Evolutionary conservation across 805 yeast species (phyloP).

Genomic region (Jamesozyma piceae): DNA sequence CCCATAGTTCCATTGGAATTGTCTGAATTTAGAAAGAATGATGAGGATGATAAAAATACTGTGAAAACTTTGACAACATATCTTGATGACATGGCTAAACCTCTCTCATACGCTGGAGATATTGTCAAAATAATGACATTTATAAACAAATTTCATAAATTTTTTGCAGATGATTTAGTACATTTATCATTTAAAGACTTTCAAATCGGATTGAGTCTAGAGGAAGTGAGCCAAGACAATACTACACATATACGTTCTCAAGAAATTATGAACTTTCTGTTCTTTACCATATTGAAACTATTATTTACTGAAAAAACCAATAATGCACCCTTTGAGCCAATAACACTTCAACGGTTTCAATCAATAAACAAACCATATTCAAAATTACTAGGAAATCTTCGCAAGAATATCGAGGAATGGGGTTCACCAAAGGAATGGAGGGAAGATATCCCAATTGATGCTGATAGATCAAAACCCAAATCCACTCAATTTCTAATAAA

Average conservation of each 20-base stretch:
- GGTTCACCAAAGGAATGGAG: conserved; percentile 29
- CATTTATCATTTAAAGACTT: conserved; percentile 26
- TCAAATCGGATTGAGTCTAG: conserved; percentile 9
- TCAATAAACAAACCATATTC: conserved; percentile 16
- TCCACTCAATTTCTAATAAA: conserved; percentile 1
- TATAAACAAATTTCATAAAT: conserved; percentile 21
- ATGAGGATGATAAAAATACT: neutral
- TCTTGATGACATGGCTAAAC: conserved; percentile 6
- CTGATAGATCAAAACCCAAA: neutral
- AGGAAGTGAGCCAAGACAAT: neutral
- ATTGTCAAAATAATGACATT: conserved; percentile 26
- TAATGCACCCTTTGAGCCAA: neutral
- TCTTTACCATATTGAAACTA: conserved; percentile 18
- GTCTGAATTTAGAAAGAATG: conserved; percentile 9
- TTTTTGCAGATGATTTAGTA: conserved; percentile 16
- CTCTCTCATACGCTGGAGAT: conserved; percentile 23
- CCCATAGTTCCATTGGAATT: conserved; percentile 20
- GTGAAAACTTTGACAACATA: neutral
- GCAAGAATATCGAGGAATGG: conserved; percentile 18
- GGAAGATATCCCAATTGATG: neutral
- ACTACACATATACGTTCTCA: conserved; percentile 17
- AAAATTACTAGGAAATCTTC: conserved; percentile 16
- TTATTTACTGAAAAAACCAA: conserved; percentile 13
- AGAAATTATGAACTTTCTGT: conserved; percentile 23
- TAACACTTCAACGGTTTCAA: conserved; percentile 11